Base-by-base conservation (phyloP, 805 yeast species). In the Starmerella riodocensis region DNA sequence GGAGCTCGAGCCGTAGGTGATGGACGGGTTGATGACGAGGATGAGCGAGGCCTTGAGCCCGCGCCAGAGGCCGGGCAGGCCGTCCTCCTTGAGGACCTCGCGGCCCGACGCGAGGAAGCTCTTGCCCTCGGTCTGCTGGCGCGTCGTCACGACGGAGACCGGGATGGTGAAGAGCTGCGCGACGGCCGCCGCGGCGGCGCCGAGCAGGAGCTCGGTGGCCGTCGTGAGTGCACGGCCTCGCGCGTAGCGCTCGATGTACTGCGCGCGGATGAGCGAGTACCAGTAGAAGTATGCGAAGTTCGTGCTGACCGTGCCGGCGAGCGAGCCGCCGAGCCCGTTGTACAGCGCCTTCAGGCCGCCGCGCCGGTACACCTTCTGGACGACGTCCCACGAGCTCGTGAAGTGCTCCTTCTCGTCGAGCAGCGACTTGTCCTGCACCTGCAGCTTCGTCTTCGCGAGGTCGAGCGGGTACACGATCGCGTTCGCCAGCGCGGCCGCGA, bases 241-340 rank as follows among this genome's bases (percentile, higher is more conserved):
- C 52, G 53, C 60, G 58, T 48, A 62, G 55, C 40, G 42, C 65
- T 58, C 61, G 43, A 70, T 65, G 58, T 73, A 76, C 14, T 68
- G 59, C 38, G 69, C 67, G 46, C 82, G 71, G 14, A 81, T 74
- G 29, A 79, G 61, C 4, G 85, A 76, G 59, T 83, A 83, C 91
- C 93, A 83, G 59, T 81, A 83, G 58, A 83, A 83, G 58, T 83
- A 83, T 23, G 83, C 76, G 55, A 83, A 83, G 50, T 77, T 78
- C 54, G 80, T 82, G 7, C 79, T 73, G 2, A 86, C 85, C 9
- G 76, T 72, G 2, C 85, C 84, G 16, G 76, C 52, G 30, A 81
- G 60, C 1, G 81, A 71, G 1, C 85, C 74, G 2, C 71, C 60
- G 34, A 82, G 58, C 1, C 94, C 94, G 47, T 70, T 73, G 60